phyloP scores from a whole-genome alignment of 2,329 filamentous ascomycete species.

The Penicillium brevicompactum region DNA sequence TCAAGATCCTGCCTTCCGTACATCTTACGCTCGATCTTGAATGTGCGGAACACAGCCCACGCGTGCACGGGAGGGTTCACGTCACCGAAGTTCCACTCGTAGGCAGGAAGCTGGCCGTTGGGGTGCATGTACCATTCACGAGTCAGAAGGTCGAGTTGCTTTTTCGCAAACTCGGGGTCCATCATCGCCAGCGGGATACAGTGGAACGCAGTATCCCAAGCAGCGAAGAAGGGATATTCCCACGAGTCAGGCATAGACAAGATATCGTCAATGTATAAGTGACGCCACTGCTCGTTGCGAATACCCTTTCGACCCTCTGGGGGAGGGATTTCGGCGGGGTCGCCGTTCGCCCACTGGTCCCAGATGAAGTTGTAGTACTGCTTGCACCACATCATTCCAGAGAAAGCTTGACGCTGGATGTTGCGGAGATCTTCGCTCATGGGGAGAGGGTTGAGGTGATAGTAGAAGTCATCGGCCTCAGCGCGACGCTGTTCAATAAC shows the following conservation, averaged over 20 bases:
- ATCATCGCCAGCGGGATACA: slow-evolving; percentile 97
- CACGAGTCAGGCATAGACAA: slow-evolving; percentile 97
- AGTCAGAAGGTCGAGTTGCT: slow-evolving; percentile 93
- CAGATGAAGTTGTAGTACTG: slow-evolving; percentile 96
- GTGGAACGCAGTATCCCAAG: slow-evolving; percentile 97
- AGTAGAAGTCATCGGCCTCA: slow-evolving; percentile 98
- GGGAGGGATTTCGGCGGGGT: slow-evolving; percentile 84
- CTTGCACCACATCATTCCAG: slow-evolving; percentile 98
- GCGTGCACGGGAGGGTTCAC: slow-evolving; percentile 96
- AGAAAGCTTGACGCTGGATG: slow-evolving; percentile 90
- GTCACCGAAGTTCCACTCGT: slow-evolving; percentile 97
- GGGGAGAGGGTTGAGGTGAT: slow-evolving; percentile 84
- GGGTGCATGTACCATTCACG: slow-evolving; percentile 99
- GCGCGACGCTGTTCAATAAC: slow-evolving; percentile 80
- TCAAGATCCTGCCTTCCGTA: slow-evolving; percentile 93
- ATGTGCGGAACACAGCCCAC: slow-evolving; percentile 91
- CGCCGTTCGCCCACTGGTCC: slow-evolving; percentile 97
- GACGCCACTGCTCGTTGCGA: slow-evolving; percentile 88
- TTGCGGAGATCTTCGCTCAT: slow-evolving; percentile 93
- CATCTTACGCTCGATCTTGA: slow-evolving; percentile 98
- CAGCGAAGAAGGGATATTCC: slow-evolving; percentile 98
- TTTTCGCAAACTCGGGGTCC: slow-evolving; percentile 96
- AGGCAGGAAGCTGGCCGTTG: slow-evolving; percentile 90
- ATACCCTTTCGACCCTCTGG: slow-evolving; percentile 77
- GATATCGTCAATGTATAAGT: slow-evolving; percentile 92